Evolutionary conservation across 2,329 filamentous ascomycete genomes (phyloP).

Genomic region (Diaporthe longicolla): DNA sequence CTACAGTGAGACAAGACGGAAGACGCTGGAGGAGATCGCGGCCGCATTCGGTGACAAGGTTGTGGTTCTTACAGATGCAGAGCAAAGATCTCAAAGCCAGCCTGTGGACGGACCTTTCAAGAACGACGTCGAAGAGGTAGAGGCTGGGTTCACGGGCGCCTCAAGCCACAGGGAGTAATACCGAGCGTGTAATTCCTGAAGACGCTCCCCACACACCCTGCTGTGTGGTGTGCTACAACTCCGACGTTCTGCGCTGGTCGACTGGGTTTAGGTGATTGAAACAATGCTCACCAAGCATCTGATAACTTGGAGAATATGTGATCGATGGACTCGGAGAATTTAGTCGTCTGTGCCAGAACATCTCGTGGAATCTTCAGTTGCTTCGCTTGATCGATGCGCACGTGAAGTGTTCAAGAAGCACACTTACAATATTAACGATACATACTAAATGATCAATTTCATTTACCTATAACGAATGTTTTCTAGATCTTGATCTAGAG

Average conservation of each 20-base stretch:
- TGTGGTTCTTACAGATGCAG: constrained; percentile 45
- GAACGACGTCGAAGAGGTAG: constrained; percentile 10
- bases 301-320: background rate
- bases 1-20: constrained; percentile 58
- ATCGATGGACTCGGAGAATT: background rate
- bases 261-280: background rate
- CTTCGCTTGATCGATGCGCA: too few species aligned
- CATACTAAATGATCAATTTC: too few species aligned
- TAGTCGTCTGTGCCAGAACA: too few species aligned
- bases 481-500: too few species aligned
- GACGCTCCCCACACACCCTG: background rate
- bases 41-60: constrained; percentile 63
- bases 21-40: constrained; percentile 64
- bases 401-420: too few species aligned
- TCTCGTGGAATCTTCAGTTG: too few species aligned
- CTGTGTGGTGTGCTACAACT: background rate
- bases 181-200: background rate
- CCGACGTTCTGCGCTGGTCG: background rate
- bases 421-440: too few species aligned
- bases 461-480: too few species aligned
- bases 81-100: background rate
- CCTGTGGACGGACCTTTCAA: background rate
- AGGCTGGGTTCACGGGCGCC: background rate
- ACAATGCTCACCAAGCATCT: background rate
- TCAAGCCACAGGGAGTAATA: background rate